These are phyloP conservation scores for Tetradesmus obliquus DNA, from an alignment of 139 green algal species.

Conservation along the genomic window DNA sequence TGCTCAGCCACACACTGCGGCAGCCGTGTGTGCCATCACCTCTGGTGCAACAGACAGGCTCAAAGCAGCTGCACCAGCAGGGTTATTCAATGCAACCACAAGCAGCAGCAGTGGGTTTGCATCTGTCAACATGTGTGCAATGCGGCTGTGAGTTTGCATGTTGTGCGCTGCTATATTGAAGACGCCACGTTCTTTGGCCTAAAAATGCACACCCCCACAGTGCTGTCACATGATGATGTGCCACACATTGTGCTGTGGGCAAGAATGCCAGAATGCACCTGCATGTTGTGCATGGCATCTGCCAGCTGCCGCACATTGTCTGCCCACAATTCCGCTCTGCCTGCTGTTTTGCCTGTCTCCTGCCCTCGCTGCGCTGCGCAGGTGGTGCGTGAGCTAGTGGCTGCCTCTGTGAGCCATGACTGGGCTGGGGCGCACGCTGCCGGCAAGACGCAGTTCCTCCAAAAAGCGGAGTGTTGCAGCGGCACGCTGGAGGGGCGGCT, in stretches of 20 bases:
- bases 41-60: neutral
- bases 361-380: neutral
- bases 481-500: conserved; percentile 55
- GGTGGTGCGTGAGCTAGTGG: conserved; percentile 50
- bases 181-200: too few species aligned
- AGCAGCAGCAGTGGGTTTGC: too few species aligned
- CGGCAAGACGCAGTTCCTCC: conserved; percentile 57
- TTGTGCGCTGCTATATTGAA: too few species aligned
- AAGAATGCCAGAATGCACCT: too few species aligned
- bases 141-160: too few species aligned
- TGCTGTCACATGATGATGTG: too few species aligned
- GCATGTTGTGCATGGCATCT: too few species aligned
- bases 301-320: too few species aligned
- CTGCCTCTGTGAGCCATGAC: conserved; percentile 47
- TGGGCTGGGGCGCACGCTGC: conserved; percentile 44
- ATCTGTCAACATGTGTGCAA: too few species aligned
- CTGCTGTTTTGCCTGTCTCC: neutral
- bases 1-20: neutral
- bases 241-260: too few species aligned
- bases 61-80: neutral
- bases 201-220: too few species aligned
- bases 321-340: neutral
- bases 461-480: conserved; percentile 62
- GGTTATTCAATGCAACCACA: neutral
- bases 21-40: neutral